Percentiles rank a stretch among this genome's conserved stretches.
These are phyloP conservation scores for Entophlyctis helioformis DNA, from an alignment of 192 early-diverging fungal species.

Conservation along the genomic window DNA sequence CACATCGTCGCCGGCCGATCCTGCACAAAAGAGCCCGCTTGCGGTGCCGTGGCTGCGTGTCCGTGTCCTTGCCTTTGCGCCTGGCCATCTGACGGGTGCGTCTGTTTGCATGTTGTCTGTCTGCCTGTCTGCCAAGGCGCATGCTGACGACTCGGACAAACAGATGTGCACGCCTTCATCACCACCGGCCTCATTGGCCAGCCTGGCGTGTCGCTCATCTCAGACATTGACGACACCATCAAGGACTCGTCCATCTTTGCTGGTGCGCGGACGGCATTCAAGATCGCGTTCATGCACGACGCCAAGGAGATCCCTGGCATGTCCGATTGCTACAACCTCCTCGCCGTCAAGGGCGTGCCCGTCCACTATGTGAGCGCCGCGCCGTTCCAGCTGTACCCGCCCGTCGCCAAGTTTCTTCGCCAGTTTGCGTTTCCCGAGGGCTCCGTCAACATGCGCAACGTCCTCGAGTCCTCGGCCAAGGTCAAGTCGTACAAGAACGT, in stretches of 20 bases:
- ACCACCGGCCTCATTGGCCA: conserved; percentile 52
- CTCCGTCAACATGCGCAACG: conserved; percentile 44
- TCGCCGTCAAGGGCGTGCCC: conserved; percentile 38
- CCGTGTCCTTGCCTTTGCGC: too few species aligned
- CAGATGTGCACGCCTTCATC: conserved; percentile 25
- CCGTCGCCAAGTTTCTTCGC: conserved; percentile 55
- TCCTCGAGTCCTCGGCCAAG: conserved; percentile 12
- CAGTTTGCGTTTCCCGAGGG: conserved; percentile 66
- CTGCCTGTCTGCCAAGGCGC: conserved; percentile 8
- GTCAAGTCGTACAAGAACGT: conserved; percentile 22
- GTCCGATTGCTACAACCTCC: conserved; percentile 53
- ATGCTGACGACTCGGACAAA: too few species aligned
- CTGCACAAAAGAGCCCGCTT: conserved; percentile 1
- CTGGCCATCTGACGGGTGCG: too few species aligned
- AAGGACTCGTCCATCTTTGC: conserved; percentile 63
- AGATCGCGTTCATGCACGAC: conserved; percentile 53
- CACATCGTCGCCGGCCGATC: not conserved
- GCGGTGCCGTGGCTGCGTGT: not conserved
- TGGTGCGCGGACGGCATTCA: conserved; percentile 52
- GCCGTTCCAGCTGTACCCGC: conserved; percentile 70
- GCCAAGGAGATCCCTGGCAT: conserved; percentile 65
- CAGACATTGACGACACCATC: conserved; percentile 82
- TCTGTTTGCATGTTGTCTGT: not conserved
- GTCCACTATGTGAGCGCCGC: conserved; percentile 83
- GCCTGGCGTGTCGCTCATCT: conserved; percentile 64